These are phyloP conservation scores for Emergomyces orientalis DNA, from an alignment of 2,329 filamentous ascomycete species.

Conservation along the genomic window DNA sequence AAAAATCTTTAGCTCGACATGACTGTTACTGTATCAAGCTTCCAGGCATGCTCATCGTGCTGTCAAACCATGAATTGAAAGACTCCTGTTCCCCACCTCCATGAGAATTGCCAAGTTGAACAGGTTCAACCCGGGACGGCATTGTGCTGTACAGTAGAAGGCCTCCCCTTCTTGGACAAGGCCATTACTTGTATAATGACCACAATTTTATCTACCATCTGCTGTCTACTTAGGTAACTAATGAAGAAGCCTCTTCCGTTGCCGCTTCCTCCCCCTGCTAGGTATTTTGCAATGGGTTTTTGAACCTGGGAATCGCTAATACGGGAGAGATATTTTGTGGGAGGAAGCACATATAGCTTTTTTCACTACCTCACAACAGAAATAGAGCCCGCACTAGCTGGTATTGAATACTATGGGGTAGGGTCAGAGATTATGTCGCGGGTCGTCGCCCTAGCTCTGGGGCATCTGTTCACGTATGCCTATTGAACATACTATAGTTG, in stretches of 20 bases:
- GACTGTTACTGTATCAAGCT: constrained; percentile 58
- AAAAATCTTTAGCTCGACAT: not conserved
- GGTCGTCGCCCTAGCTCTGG: constrained; percentile 54
- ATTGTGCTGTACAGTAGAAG: constrained; percentile 69
- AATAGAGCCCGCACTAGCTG: constrained; percentile 43
- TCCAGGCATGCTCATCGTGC: constrained; percentile 70
- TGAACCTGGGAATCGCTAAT: constrained; percentile 56
- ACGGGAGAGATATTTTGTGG: constrained; percentile 94
- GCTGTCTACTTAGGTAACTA: constrained; percentile 51
- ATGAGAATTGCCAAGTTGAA: constrained; percentile 62
- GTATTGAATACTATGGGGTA: constrained; percentile 59
- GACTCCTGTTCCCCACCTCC: constrained; percentile 71
- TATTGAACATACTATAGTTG: no score
- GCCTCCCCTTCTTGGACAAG: constrained; percentile 54
- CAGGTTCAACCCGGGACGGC: constrained; percentile 60
- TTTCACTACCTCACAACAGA: constrained; percentile 38
- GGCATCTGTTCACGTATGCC: no score
- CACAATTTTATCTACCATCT: constrained; percentile 81
- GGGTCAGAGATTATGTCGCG: constrained; percentile 70
- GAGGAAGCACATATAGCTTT: constrained; percentile 63
- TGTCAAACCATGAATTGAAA: constrained; percentile 92
- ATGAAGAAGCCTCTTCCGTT: constrained; percentile 65
- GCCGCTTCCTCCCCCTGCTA: constrained; percentile 79
- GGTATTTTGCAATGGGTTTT: constrained; percentile 77
- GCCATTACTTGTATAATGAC: constrained; percentile 75